A percentile compares a stretch with the other conserved stretches of the same genome.
Evolutionary conservation across 108 stramenopile species (phyloP).

Genomic region (Pseudonitzschia delicatissima): DNA sequence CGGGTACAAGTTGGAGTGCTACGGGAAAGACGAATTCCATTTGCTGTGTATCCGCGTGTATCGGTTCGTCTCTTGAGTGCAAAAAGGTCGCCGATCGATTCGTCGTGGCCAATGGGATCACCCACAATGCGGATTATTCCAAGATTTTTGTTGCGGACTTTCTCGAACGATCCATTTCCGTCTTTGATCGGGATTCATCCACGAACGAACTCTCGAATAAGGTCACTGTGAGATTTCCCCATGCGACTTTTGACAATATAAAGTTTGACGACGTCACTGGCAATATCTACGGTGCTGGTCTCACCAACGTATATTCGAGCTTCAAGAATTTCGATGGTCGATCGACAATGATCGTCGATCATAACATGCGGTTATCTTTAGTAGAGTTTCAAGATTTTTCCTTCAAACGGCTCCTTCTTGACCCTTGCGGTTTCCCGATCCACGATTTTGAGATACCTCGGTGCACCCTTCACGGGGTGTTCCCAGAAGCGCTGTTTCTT

Average conservation of each 20-base stretch:
- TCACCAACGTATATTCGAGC: constrained; percentile 3
- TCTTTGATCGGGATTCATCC: constrained; percentile 4
- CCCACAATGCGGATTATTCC: constrained; percentile 5
- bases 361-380: no score
- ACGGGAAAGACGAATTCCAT: no score
- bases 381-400: constrained; percentile 31
- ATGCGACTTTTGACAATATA: background rate
- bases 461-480: constrained; percentile 49
- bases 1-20: no score
- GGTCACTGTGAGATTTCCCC: background rate
- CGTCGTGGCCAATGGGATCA: constrained; percentile 4
- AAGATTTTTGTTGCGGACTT: constrained; percentile 49
- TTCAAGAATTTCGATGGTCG: background rate
- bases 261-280: constrained; percentile 6
- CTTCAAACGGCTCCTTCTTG: constrained; percentile 34
- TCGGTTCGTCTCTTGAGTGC: constrained; percentile 3
- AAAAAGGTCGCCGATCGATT: background rate
- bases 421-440: constrained; percentile 33
- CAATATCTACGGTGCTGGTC: background rate
- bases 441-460: constrained; percentile 37
- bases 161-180: constrained; percentile 53
- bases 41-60: no score
- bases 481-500: constrained; percentile 52
- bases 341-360: background rate
- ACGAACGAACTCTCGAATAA: background rate